Evolutionary conservation across 1,284 basidiomycete species (phyloP), one percentile per base, ranked within the genome.

Genomic region (Moesziomyces sp.): DNA sequence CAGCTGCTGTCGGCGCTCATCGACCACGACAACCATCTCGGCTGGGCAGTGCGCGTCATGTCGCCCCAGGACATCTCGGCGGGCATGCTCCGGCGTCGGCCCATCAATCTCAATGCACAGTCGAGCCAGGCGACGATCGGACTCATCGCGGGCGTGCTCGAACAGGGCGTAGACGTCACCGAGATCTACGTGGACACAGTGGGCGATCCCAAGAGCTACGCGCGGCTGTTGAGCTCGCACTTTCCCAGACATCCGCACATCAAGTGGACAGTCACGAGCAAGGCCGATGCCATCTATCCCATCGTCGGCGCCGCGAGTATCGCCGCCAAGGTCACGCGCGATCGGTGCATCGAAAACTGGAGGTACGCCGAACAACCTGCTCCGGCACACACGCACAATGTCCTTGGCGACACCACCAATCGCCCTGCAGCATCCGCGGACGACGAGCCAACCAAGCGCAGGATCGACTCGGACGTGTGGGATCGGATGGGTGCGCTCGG

Each of bases 161-260:
- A 89, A n/a, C 87, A 88, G 46, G 93, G 93, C 0, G 90, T 97
- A 56, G 86, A 91, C 35, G 85, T 99, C n/a, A 89, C 91, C 38
- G 91, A 97, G 91, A 92, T 96, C 54, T 99, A 92, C 80, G 95
- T 99, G 61, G 96, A 99, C 83, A 96, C 97, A 0, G 89, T 99
- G 1, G 96, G 96, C 38, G 91, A 91, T 23, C 92, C 93, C 1
- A 89, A 89, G 24, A 90, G 91, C 46, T 98, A 97, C 85, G 89
- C 95, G 85, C 63, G 54, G 23, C 45, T 73, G 54, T 59, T 83
- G 18, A 54, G 51, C 38, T 65, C 58, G 8, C 57, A 74, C 48
- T 83, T 83, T 35, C 79, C 81, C 1, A 54, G 63, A 18, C 72
- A 82, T 49, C 52, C 60, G 19, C 78, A 82, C 63, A 82, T 83